Conservation (phyloP, 345 rosid genomes). For the Pelargonium nanum region DNA sequence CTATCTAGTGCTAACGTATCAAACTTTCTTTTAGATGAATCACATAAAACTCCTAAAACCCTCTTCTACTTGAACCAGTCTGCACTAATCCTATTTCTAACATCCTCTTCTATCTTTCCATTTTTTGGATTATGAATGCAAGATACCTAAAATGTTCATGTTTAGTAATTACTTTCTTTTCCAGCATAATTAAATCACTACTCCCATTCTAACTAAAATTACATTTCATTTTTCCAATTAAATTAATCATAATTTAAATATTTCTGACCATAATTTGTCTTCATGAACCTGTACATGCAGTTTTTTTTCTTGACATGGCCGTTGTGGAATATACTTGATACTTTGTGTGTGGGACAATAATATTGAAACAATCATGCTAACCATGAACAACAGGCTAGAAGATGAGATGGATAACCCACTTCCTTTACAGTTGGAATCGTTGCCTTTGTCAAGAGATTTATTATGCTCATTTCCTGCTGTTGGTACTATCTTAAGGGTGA, state of each 20-base stretch:
- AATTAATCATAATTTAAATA: not conserved
- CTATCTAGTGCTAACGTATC: no score
- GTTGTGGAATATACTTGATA: not conserved
- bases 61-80: no score
- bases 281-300: not conserved
- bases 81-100: no score
- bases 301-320: not conserved
- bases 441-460: slow-evolving; percentile 41
- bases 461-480: slow-evolving; percentile 55
- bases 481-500: slow-evolving; percentile 64
- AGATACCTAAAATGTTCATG: no score
- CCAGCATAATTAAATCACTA: no score
- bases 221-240: no score
- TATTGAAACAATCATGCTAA: not conserved
- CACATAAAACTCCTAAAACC: no score
- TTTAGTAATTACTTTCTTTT: no score
- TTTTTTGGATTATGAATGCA: no score
- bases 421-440: slow-evolving; percentile 40
- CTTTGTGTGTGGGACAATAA: not conserved
- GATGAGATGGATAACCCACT: slow-evolving; percentile 39
- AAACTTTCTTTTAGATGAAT: no score
- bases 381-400: slow-evolving; percentile 30
- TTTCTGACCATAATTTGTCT: not conserved
- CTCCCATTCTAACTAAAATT: no score
- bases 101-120: no score